Conservation (phyloP, 179 eudicot species). For the Spergularia azorica region DNA sequence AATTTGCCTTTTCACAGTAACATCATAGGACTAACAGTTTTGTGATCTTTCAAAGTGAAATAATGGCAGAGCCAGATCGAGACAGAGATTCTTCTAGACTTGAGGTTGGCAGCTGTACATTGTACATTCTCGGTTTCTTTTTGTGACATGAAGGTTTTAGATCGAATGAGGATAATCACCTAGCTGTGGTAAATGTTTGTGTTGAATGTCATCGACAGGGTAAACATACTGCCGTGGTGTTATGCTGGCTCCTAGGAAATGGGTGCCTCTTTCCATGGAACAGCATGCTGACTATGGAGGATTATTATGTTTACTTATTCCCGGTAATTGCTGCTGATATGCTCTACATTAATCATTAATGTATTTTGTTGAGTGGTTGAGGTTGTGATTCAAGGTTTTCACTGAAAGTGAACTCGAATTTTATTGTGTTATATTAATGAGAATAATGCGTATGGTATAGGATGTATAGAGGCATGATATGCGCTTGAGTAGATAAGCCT, state of each 20-base stretch:
- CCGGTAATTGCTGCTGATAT: conserved; percentile 32
- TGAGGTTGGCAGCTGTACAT: conserved; percentile 5
- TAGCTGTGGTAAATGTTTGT: no score
- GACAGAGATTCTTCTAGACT: background rate
- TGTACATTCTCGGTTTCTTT: background rate
- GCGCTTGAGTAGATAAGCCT: no score
- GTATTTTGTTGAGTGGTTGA: no score
- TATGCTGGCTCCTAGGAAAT: conserved; percentile 60
- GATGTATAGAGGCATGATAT: no score
- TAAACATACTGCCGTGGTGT: conserved; percentile 38
- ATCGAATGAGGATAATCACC: no score
- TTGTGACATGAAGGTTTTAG: background rate
- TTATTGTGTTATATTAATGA: no score
- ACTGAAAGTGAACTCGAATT: no score
- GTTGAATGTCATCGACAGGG: conserved; percentile 38
- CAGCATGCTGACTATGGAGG: conserved; percentile 61
- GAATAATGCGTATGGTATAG: no score
- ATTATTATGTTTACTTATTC: conserved; percentile 49
- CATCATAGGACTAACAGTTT: background rate
- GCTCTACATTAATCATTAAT: no score
- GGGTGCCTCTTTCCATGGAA: conserved; percentile 66
- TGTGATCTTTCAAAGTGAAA: background rate
- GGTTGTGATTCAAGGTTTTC: no score
- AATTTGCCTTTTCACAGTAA: no score
- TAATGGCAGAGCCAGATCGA: background rate